These are phyloP conservation scores for Aureobasidium sp. DNA, from an alignment of 2,329 filamentous ascomycete genomes.

Conservation along the genomic window DNA sequence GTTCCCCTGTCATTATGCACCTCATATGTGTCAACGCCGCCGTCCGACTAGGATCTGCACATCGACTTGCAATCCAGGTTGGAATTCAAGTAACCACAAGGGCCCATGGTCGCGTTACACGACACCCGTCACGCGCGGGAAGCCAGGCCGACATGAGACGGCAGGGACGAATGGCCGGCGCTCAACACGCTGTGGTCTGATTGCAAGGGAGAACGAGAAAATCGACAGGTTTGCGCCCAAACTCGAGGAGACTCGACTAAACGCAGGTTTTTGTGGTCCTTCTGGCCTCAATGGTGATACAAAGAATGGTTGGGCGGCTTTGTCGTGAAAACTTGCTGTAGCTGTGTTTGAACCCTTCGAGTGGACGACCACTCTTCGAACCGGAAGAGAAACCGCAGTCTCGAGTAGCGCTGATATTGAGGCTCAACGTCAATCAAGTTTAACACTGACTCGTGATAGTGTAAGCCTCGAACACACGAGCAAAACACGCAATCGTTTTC, in stretches of 20 bases:
- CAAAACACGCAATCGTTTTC: background rate
- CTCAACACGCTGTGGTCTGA: slow-evolving; percentile 2
- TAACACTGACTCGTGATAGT: background rate
- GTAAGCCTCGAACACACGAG: background rate
- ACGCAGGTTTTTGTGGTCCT: background rate
- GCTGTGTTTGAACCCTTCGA: background rate
- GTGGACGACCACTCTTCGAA: background rate
- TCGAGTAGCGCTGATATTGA: background rate
- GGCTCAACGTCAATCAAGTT: background rate
- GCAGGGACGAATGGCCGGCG: background rate
- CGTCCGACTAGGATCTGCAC: slow-evolving; percentile 8
- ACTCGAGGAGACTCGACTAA: slow-evolving; percentile 6
- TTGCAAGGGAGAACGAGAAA: background rate
- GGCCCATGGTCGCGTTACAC: slow-evolving; percentile 5
- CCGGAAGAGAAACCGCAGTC: background rate
- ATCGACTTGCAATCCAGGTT: slow-evolving; percentile 1
- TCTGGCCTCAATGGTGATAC: background rate
- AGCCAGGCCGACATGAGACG: background rate
- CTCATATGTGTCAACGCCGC: background rate
- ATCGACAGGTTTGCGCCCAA: slow-evolving; percentile 5
- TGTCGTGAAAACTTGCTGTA: slow-evolving; percentile 7
- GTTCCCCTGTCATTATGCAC: slow-evolving; percentile 4
- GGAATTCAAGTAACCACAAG: background rate
- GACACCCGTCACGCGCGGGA: slow-evolving; percentile 5
- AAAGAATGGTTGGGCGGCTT: slow-evolving; percentile 3